These are phyloP conservation scores for Vitis vinifera DNA, from an alignment of 164 flowering plant genomes.

Conservation along the genomic window ASM3070453v1 NC_081818.1:20953501-20954000, in stretches of 20 bases:
- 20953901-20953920: neutral
- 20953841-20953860: slow-evolving; percentile 21
- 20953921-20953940: slow-evolving; percentile 4
- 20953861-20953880: slow-evolving; percentile 16
- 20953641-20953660: neutral
- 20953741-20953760: neutral
- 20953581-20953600: neutral
- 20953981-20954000: slow-evolving; percentile 4
- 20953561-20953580: neutral
- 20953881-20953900: slow-evolving; percentile 8
- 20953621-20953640: neutral
- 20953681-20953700: slow-evolving; percentile 10
- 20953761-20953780: slow-evolving; percentile 4
- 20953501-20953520: neutral
- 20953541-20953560: neutral
- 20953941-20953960: slow-evolving; percentile 11
- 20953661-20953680: slow-evolving; percentile 5
- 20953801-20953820: slow-evolving; percentile 9
- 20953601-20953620: neutral
- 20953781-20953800: slow-evolving; percentile 13
- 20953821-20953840: slow-evolving; percentile 18
- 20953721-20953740: slow-evolving; percentile 19
- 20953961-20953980: slow-evolving; percentile 9
- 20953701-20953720: slow-evolving; percentile 24
- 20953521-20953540: neutral